Evolutionary conservation across 2,329 filamentous ascomycete genomes (phyloP).

Genomic region (Ascochyta lentis): DNA sequence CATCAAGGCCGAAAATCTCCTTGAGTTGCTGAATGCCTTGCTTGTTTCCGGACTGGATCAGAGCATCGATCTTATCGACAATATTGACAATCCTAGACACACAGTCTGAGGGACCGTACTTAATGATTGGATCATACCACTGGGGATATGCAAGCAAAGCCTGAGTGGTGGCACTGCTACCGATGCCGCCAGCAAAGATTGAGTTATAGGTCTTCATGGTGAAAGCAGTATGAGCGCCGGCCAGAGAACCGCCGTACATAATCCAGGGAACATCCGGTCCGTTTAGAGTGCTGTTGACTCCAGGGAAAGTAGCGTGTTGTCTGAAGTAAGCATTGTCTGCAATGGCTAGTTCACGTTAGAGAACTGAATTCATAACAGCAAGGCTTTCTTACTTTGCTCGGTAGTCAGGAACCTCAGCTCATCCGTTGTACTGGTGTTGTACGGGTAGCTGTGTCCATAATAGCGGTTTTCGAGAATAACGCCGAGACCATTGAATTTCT

Average conservation of each 20-base stretch:
- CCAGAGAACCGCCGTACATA: conserved; percentile 54
- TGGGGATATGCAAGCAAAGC: conserved; percentile 55
- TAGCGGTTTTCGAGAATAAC: conserved; percentile 62
- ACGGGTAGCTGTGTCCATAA: conserved; percentile 59
- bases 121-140: conserved; percentile 60
- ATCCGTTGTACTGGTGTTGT: conserved; percentile 57
- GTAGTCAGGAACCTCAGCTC: conserved; percentile 58
- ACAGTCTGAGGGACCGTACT: conserved; percentile 58
- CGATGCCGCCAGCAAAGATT: conserved; percentile 58
- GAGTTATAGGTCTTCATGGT: conserved; percentile 56
- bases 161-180: conserved; percentile 54
- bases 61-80: conserved; percentile 57
- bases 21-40: conserved; percentile 56
- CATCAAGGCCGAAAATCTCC: conserved; percentile 56
- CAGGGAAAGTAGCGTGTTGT: conserved; percentile 55
- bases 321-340: conserved; percentile 62
- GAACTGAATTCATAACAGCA: neutral
- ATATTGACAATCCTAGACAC: conserved; percentile 58
- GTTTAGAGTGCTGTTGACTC: conserved; percentile 51
- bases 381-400: conserved; percentile 50
- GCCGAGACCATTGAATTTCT: conserved; percentile 61
- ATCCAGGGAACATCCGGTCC: conserved; percentile 57
- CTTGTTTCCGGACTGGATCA: conserved; percentile 53
- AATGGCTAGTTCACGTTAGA: conserved; percentile 42
- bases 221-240: conserved; percentile 54